Conservation (phyloP, 805 yeast species). For the Candida nonsorbophila region DNA sequence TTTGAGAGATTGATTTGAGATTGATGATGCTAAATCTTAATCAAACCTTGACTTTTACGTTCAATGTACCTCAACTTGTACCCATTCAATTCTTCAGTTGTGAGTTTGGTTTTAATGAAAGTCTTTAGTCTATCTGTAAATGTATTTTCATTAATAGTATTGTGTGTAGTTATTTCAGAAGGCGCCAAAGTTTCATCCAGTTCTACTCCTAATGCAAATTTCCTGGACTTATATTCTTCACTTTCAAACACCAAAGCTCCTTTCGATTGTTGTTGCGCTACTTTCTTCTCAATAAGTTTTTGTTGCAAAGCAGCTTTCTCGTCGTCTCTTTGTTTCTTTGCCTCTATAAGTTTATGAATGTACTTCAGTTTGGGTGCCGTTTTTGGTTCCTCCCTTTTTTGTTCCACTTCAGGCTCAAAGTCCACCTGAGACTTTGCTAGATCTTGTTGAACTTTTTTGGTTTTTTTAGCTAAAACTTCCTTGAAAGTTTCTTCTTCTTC, state of each 20-base stretch:
- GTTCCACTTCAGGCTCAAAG: slow-evolving; percentile 1
- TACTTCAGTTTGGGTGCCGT: slow-evolving; percentile 13
- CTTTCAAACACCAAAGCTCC: slow-evolving; percentile 46
- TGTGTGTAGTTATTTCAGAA: too few relatives aligned
- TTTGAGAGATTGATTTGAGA: slow-evolving; percentile 5
- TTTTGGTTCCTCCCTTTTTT: slow-evolving; percentile 12
- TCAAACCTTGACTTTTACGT: slow-evolving; percentile 1
- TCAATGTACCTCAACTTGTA: slow-evolving; percentile 9
- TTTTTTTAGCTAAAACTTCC: slow-evolving; percentile 1
- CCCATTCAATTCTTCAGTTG: slow-evolving; percentile 8
- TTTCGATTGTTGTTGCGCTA: slow-evolving; percentile 18
- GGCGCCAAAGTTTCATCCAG: too few relatives aligned
- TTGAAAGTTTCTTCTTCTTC: slow-evolving; percentile 1
- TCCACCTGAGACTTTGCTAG: not conserved
- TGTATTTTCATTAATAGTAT: not conserved
- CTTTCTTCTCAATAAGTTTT: slow-evolving; percentile 27
- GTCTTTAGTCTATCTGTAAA: not conserved
- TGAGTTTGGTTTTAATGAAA: slow-evolving; percentile 10
- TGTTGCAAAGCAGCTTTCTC: slow-evolving; percentile 40
- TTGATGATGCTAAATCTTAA: not conserved
- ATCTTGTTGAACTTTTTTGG: slow-evolving; percentile 1
- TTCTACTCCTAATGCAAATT: too few relatives aligned
- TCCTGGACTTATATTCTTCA: slow-evolving; percentile 31
- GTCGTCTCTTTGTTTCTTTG: slow-evolving; percentile 40
- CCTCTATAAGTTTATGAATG: slow-evolving; percentile 36